Percentiles rank a stretch among this genome's conserved stretches.
Conservation (phyloP, 495 filamentous ascomycete genomes). For the Aspergillus incahuasiensis region DNA sequence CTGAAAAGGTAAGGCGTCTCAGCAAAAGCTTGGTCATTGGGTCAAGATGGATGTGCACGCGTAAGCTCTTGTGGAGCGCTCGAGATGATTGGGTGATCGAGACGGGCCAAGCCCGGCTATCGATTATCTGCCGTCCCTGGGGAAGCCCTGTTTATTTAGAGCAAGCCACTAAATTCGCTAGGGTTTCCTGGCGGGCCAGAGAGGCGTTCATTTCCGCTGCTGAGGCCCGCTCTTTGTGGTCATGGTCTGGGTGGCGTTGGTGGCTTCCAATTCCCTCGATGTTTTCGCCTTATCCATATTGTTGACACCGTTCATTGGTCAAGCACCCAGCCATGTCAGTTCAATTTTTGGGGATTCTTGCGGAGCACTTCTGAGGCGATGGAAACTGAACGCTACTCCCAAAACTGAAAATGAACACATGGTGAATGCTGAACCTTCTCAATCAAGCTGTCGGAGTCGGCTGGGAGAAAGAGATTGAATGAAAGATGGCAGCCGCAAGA, state of each 20-base stretch:
- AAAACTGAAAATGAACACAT: slow-evolving; percentile 15
- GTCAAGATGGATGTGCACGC: slow-evolving; percentile 32
- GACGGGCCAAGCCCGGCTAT: slow-evolving; percentile 43
- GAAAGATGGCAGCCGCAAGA: not conserved
- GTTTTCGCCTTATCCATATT: slow-evolving; percentile 4
- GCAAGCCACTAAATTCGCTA: not conserved
- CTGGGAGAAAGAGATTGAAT: not conserved
- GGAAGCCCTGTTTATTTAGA: slow-evolving; percentile 11
- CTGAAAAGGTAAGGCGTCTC: slow-evolving; percentile 19
- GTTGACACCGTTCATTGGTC: not conserved
- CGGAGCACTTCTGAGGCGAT: too few relatives aligned
- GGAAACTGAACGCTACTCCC: slow-evolving; percentile 9
- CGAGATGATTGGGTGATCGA: slow-evolving; percentile 32
- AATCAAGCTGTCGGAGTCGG: not conserved
- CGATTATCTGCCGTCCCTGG: slow-evolving; percentile 43
- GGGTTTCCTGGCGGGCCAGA: not conserved
- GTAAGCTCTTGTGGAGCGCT: slow-evolving; percentile 32
- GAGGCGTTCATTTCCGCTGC: not conserved
- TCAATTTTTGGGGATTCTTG: slow-evolving; percentile 4
- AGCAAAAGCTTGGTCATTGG: slow-evolving; percentile 19
- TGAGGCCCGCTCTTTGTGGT: not conserved
- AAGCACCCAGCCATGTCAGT: not conserved
- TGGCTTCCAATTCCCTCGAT: not conserved
- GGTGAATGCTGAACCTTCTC: slow-evolving; percentile 1
- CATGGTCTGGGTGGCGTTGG: not conserved